Percentiles rank a stretch among this genome's conserved stretches.
phyloP scores from a whole-genome alignment of 2,329 filamentous ascomycete species.

The Verticillium dahliae region DNA sequence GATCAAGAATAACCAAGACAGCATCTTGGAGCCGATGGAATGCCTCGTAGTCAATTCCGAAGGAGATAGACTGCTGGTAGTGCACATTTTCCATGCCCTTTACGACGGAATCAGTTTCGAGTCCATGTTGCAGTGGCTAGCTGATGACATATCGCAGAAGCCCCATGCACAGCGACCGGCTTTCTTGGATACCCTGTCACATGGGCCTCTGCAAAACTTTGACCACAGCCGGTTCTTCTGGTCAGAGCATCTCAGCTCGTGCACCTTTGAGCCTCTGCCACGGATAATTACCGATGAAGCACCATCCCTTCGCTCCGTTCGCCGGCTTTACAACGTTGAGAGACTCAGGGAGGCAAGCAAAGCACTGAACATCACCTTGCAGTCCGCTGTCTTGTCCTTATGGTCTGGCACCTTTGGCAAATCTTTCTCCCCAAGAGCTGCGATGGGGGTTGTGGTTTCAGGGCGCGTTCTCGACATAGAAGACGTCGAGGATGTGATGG shows the following conservation, averaged over 20 bases:
- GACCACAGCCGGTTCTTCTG: constrained; percentile 54
- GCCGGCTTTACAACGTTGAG: background rate
- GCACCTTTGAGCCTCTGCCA: constrained; percentile 15
- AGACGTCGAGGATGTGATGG: constrained; percentile 60
- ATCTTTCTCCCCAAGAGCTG: constrained; percentile 37
- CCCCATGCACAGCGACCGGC: constrained; percentile 30
- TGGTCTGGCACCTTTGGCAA: constrained; percentile 61
- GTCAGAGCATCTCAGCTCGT: constrained; percentile 45
- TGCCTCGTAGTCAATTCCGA: constrained; percentile 30
- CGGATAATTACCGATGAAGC: background rate
- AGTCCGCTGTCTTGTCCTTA: constrained; percentile 68
- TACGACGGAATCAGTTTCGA: constrained; percentile 80
- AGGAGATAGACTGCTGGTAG: constrained; percentile 33
- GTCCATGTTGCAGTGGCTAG: constrained; percentile 56
- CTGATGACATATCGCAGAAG: constrained; percentile 37
- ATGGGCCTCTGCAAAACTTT: constrained; percentile 58
- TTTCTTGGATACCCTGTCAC: constrained; percentile 61
- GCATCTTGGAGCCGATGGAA: constrained; percentile 46
- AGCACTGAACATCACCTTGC: constrained; percentile 65
- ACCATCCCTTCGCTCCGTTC: background rate
- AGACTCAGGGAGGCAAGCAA: constrained; percentile 20
- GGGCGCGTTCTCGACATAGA: constrained; percentile 67
- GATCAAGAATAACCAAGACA: constrained; percentile 42
- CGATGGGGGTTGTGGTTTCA: constrained; percentile 71
- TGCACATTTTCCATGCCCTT: constrained; percentile 77